phyloP scores from a whole-genome alignment of 495 filamentous ascomycete genomes.

The Hyaloscypha bicolor region DNA sequence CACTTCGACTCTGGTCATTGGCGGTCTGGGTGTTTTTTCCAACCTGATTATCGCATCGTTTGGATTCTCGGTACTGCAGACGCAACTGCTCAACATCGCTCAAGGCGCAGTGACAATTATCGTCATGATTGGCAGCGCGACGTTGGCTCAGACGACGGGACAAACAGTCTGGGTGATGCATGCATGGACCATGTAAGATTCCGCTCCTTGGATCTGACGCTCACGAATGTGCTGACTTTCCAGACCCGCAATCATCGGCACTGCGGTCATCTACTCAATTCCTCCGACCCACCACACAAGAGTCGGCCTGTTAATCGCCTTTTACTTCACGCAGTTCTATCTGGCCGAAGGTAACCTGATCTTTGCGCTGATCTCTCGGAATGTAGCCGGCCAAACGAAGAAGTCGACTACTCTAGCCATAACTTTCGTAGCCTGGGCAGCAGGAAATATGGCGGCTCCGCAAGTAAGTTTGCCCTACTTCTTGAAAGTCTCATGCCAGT shows the following conservation, averaged over 20 bases:
- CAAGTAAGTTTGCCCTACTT: neutral
- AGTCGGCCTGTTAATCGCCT: constrained; percentile 24
- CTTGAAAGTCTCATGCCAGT: no score
- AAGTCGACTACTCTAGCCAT: constrained; percentile 25
- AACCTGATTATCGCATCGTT: constrained; percentile 61
- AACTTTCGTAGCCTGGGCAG: constrained; percentile 22
- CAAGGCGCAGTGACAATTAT: constrained; percentile 68
- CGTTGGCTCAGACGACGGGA: constrained; percentile 56
- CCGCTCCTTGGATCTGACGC: no score
- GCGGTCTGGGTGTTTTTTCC: constrained; percentile 71
- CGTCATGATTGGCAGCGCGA: constrained; percentile 58
- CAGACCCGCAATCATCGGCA: constrained; percentile 19
- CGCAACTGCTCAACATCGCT: constrained; percentile 65
- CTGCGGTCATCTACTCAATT: constrained; percentile 24
- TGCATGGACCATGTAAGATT: constrained; percentile 33
- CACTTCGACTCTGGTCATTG: constrained; percentile 18
- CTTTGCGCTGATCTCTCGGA: constrained; percentile 25
- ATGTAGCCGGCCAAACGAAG: constrained; percentile 27
- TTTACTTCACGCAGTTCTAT: constrained; percentile 27
- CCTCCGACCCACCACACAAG: constrained; percentile 40
- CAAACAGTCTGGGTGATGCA: constrained; percentile 54
- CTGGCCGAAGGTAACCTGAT: constrained; percentile 26
- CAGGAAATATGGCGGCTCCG: constrained; percentile 18
- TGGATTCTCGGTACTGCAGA: constrained; percentile 57
- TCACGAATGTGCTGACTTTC: constrained; percentile 22